These are phyloP conservation scores for Ambrosia artemisiifolia DNA, from an alignment of 129 eudicot species.

Conservation along the genomic window DNA sequence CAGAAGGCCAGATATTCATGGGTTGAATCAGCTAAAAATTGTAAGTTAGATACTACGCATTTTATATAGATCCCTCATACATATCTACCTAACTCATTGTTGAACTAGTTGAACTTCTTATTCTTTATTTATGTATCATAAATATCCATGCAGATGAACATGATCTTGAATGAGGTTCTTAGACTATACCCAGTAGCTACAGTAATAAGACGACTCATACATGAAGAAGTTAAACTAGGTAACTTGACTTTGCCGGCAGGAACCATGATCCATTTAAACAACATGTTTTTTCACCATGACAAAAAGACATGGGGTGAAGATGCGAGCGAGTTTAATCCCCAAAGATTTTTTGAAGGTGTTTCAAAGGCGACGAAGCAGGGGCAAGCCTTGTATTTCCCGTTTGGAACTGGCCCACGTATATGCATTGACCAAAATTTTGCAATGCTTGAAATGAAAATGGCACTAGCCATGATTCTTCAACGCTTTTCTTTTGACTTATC, in stretches of 20 bases:
- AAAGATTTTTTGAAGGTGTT: conserved; percentile 49
- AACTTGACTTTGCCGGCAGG: conserved; percentile 33
- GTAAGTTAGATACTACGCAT: neutral
- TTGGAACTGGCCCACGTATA: conserved; percentile 49
- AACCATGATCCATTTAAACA: conserved; percentile 19
- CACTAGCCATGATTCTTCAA: conserved; percentile 35
- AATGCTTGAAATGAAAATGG: conserved; percentile 42
- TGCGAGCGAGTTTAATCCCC: conserved; percentile 46
- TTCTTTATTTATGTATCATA: too few species aligned
- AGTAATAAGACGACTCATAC: conserved; percentile 10
- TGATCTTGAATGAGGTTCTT: conserved; percentile 39
- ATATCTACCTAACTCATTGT: too few species aligned
- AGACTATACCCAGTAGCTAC: conserved; percentile 39
- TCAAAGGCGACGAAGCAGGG: conserved; percentile 34
- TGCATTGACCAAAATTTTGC: conserved; percentile 57
- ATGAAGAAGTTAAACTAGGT: conserved; percentile 30
- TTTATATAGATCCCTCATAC: too few species aligned
- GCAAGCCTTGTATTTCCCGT: conserved; percentile 32
- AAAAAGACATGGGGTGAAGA: conserved; percentile 47
- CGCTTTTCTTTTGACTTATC: conserved; percentile 39
- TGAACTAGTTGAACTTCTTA: too few species aligned
- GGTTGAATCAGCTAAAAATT: neutral
- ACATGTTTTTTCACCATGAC: conserved; percentile 38
- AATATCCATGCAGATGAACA: neutral
- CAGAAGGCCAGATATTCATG: neutral